Base-by-base conservation (phyloP, 805 yeast species). In the Starmerella apis region DNA sequence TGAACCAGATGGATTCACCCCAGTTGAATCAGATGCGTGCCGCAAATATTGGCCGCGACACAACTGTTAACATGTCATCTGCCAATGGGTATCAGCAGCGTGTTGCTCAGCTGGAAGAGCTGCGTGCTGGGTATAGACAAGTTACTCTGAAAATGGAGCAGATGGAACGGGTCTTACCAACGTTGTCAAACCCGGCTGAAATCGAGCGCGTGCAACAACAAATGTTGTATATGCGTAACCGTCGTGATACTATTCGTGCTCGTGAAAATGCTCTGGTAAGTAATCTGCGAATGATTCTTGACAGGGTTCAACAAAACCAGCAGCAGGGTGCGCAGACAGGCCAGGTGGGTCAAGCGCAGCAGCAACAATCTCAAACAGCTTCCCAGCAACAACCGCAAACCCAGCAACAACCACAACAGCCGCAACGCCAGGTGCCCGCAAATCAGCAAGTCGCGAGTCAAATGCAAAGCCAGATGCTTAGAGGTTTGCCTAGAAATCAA, bases 61-160 rank as follows among this genome's bases (percentile, higher is more conserved):
- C 48, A 11, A 46, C 57, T 8, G 54, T 55, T 22, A 55, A 55
- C 32, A 37, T 57, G 52, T 44, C 43, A 24, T 42, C 53, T 3
- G 56, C 50, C 16, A 50, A 46, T 19, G 62, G 58, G 7, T 32
- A 53, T 33, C 62, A 59, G 50, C 60, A 59, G 52, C 60, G 61
- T 10, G 55, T 51, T 25, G 52, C 50, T 14, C 52, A 51, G 42
- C 43, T 59, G 31, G 60, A 59, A 32, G 59, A 56, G 42, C 50
- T 60, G 36, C 46, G 60, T 8, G 32, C 55, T 11, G 49, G 18
- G 22, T 43, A 37, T 22, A 42, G 18, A 6, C 54, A 53, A 27
- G 20, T 55, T 13, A 36, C 24, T 20, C 39, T 47, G 20, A 55
- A 57, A 24, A 46, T 58, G 16, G 54, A 54, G 35, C 56, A 53